Percentiles rank a stretch among this genome's conserved stretches.
Conservation (phyloP, 1,139 yeast species). For the Geotrichum reessii region DNA sequence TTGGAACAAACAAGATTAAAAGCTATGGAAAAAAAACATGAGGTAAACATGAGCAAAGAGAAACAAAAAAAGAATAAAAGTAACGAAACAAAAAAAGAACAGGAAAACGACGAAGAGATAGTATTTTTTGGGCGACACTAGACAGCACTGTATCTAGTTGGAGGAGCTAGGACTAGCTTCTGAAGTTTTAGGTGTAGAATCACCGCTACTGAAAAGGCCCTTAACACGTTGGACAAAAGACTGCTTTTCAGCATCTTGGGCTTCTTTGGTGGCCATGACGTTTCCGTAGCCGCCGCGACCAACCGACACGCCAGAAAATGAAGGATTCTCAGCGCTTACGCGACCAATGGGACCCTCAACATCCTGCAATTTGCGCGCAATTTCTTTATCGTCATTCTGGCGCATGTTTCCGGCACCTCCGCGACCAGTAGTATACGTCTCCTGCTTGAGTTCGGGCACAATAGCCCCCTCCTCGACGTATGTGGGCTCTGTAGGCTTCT, state of each 20-base stretch:
- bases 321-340: slow-evolving; percentile 22
- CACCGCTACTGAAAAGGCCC: slow-evolving; percentile 8
- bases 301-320: slow-evolving; percentile 30
- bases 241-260: slow-evolving; percentile 19
- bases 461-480: slow-evolving; percentile 37
- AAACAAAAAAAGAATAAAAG: not conserved
- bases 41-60: not conserved
- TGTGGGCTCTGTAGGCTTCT: slow-evolving; percentile 48
- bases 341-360: slow-evolving; percentile 45
- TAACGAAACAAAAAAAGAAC: not conserved
- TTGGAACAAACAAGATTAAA: not conserved
- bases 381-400: slow-evolving; percentile 52
- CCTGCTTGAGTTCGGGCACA: slow-evolving; percentile 53
- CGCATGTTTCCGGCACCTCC: slow-evolving; percentile 81
- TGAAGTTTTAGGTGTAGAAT: not conserved
- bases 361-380: slow-evolving; percentile 64
- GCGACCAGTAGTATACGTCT: slow-evolving; percentile 66
- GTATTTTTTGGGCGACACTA: not conserved
- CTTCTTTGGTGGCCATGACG: slow-evolving; percentile 29
- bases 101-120: not conserved
- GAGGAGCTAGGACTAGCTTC: not conserved
- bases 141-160: not conserved
- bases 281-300: slow-evolving; percentile 42
- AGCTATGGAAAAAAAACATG: not conserved
- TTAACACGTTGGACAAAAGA: slow-evolving; percentile 21